A percentile compares a stretch with the other conserved stretches of the same genome.
Conservation (phyloP, 345 rosid species). For the Anastatica hierochuntica region DNA sequence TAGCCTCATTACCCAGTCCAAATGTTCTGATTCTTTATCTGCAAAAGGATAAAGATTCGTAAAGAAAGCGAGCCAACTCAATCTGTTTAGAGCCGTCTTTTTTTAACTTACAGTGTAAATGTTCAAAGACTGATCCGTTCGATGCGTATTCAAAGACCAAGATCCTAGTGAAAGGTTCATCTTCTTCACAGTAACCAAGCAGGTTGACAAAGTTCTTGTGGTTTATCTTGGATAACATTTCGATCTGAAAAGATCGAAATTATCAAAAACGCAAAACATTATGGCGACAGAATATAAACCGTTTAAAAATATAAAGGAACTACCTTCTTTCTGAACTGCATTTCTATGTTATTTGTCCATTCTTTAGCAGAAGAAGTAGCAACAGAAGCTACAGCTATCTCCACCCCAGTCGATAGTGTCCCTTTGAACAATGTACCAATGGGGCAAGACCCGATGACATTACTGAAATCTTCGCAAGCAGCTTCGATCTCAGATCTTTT, state of each 20-base stretch:
- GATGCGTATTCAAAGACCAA: constrained; percentile 96
- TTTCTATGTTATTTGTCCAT: constrained; percentile 67
- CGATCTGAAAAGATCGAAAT: constrained; percentile 59
- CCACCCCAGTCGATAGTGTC: constrained; percentile 84
- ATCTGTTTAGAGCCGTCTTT: no score
- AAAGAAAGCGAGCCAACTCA: neutral
- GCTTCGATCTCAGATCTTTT: constrained; percentile 80
- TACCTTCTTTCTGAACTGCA: constrained; percentile 84
- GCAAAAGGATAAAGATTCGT: constrained; percentile 29
- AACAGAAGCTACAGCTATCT: constrained; percentile 77
- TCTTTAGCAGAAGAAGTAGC: constrained; percentile 41
- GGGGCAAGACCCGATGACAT: constrained; percentile 67
- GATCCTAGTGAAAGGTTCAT: constrained; percentile 85
- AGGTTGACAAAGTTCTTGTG: constrained; percentile 97
- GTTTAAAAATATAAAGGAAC: constrained; percentile 9
- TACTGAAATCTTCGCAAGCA: constrained; percentile 97
- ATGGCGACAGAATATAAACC: no score
- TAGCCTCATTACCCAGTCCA: constrained; percentile 75
- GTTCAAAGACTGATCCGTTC: constrained; percentile 90
- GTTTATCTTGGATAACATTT: constrained; percentile 67
- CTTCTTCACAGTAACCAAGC: constrained; percentile 87
- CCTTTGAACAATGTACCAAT: constrained; percentile 80
- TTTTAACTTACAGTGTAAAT: constrained; percentile 90
- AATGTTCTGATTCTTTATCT: constrained; percentile 85
- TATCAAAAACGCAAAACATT: neutral